Base-by-base conservation (phyloP, 2,329 filamentous ascomycete genomes). In the Tolypocladium tropicale region DNA sequence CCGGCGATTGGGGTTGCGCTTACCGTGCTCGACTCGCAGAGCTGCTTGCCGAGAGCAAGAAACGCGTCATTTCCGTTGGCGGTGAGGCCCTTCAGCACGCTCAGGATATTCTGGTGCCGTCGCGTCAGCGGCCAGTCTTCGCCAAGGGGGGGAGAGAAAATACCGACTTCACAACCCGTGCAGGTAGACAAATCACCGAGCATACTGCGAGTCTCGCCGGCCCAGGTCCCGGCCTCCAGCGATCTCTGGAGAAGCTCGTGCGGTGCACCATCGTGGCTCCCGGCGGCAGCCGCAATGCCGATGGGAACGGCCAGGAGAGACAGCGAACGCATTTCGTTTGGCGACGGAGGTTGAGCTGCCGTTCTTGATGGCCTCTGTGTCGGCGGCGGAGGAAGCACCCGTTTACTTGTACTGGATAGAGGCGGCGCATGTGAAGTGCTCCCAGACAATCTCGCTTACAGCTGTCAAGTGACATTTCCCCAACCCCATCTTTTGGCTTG, bases 51-150 rank as follows among this genome's bases (percentile, higher is more conserved):
- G 2, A 65, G 61, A n/a, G 59, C 62, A 28, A 74, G 65, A 55
- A 80, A 74, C 12, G 68, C 63, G n/a, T 64, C 57, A 39, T 79
- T 73, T 3, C 78, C 76, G 2, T 77, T 59, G n/a, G 62, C 62
- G 11, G 76, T 73, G 30, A 78, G 62, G 2, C 70, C 69, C 58
- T 79, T 77, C 23, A 80, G 70, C 6, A 72, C 62, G 18, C 67
- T 61, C 6, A 66, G 28, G 34, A 65, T 56, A 28, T 53, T 56
- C 61, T 65, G 25, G 23, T 18, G 16, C 21, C 37, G 1, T 23
- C n/a, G 9, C 2, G 21, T 30, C n/a, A 52, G 34, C 14, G 14
- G 12, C 11, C 32, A 4, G 10, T 3, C n/a, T 41, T 41, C 12
- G 10, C n/a, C 6, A 6, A 28, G 16, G 1, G 11, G n/a, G 39